Evolutionary conservation across 495 filamentous ascomycete genomes (phyloP).

Genomic region (Aspergillus haitiensis): DNA sequence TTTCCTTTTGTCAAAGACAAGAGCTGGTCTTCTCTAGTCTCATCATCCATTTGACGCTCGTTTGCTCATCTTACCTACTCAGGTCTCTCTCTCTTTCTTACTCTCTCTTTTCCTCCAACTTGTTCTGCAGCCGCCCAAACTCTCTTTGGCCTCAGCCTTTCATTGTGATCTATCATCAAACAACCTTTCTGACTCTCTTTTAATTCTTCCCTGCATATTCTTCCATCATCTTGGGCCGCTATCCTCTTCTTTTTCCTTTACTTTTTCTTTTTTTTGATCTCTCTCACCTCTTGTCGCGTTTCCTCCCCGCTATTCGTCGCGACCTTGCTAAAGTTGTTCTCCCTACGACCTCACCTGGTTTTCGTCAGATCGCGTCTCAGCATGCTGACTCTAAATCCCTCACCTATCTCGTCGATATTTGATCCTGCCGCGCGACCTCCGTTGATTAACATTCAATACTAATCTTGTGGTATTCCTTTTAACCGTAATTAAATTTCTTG

Average conservation of each 20-base stretch:
- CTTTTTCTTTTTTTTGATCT: neutral
- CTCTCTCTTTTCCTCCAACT: conserved; percentile 16
- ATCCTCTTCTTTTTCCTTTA: neutral
- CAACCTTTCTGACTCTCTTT: conserved; percentile 6
- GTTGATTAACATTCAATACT: conserved; percentile 20
- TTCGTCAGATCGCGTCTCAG: conserved; percentile 30
- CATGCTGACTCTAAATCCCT: conserved; percentile 31
- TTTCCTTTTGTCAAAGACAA: conserved; percentile 9
- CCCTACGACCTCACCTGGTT: conserved; percentile 3
- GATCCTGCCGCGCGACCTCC: conserved; percentile 27
- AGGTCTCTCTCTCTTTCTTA: conserved; percentile 14
- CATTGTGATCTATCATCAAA: conserved; percentile 18
- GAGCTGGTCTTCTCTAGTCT: conserved; percentile 12
- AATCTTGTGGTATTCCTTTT: conserved; percentile 13
- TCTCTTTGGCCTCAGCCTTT: conserved; percentile 14
- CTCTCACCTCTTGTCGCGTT: neutral
- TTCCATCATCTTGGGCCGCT: conserved; percentile 1
- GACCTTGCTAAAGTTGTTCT: conserved; percentile 1
- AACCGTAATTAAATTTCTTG: neutral
- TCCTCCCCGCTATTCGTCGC: conserved; percentile 7
- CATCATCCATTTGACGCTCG: neutral
- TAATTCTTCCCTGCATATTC: conserved; percentile 7
- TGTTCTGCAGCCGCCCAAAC: conserved; percentile 17
- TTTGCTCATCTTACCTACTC: neutral
- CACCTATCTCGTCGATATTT: conserved; percentile 19